Evolutionary conservation across 805 yeast species (phyloP), one percentile per base, ranked within the genome.

Genomic region (Myxozyma geophila): DNA sequence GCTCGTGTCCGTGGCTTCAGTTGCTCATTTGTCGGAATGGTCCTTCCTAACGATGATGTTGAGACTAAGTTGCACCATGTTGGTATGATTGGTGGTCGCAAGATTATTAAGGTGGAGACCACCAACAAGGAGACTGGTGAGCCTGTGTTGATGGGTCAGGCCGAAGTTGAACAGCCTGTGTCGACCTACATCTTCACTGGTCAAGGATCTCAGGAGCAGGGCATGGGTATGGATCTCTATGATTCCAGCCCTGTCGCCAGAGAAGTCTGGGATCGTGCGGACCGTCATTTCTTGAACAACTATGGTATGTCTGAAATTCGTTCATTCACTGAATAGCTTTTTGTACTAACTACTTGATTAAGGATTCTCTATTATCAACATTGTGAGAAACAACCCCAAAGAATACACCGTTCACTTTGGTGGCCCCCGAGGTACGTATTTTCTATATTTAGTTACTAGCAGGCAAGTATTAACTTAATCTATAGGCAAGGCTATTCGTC

Each of bases 201-300:
- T 76, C 99, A 95, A 83, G 99, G 99, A 78, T 93, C 99, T 66
- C 99, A 95, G 80, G 99, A 96, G 79, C 99, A 96, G 82, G 98
- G 98, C 77, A 95, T 95, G 99, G 99, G 99, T 83, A 95, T 95
- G 99, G 99, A 95, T 78, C 84, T 95, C 76, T 95, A 95, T 79
- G 87, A 87, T 70, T 83, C 89, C 48, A 89, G 97, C 56, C 92
- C 85, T 37, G 97, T 95, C 76, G 99, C 99, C 59, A 87, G 87
- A 74, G 86, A 85, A 68, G 98, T 95, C 67, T 95, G 99, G 99
- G 98, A 95, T 78, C 89, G 91, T 76, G 99, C 99, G 67, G 99
- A 95, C 77, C 77, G 78, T 63, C 99, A 96, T 79, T 95, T 96
- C 82, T 82, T 91, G 75, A 82, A 86, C 74, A 92, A 93, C 77